These are phyloP conservation scores for Nicotiana attenuata DNA, from an alignment of 257 asterid species.

Conservation along the genomic window DNA sequence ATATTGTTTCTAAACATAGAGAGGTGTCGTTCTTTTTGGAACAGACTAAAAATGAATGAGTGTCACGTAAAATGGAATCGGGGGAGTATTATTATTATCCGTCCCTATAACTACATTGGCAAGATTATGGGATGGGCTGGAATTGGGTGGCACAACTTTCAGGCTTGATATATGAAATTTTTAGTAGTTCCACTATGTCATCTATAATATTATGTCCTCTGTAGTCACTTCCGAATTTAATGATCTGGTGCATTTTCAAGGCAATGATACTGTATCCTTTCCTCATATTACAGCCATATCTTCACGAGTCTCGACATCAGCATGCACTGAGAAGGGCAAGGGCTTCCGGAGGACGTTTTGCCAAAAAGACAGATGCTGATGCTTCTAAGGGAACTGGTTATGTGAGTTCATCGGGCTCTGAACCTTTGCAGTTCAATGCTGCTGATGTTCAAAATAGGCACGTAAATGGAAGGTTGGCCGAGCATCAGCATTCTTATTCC, in stretches of 20 bases:
- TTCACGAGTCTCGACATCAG: conserved; percentile 90
- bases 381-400: conserved; percentile 33
- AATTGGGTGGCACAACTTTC: not conserved
- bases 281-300: conserved; percentile 57
- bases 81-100: not conserved
- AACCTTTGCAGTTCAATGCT: conserved; percentile 24
- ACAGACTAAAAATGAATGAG: no score
- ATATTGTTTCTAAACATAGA: no score
- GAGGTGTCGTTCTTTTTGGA: no score
- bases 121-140: not conserved
- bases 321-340: conserved; percentile 84
- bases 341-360: conserved; percentile 84
- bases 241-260: not conserved
- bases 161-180: not conserved
- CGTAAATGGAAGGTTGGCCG: conserved; percentile 21
- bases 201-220: not conserved
- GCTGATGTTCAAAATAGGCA: conserved; percentile 2
- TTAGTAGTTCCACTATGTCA: not conserved
- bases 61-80: no score
- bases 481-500: conserved; percentile 17
- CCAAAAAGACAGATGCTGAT: conserved; percentile 50
- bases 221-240: not conserved
- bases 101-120: not conserved
- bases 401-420: conserved; percentile 33
- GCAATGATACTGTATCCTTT: not conserved